phyloP scores from a whole-genome alignment of 371 early-diverging fungal genomes.

The Funneliformis caledonium region DNA sequence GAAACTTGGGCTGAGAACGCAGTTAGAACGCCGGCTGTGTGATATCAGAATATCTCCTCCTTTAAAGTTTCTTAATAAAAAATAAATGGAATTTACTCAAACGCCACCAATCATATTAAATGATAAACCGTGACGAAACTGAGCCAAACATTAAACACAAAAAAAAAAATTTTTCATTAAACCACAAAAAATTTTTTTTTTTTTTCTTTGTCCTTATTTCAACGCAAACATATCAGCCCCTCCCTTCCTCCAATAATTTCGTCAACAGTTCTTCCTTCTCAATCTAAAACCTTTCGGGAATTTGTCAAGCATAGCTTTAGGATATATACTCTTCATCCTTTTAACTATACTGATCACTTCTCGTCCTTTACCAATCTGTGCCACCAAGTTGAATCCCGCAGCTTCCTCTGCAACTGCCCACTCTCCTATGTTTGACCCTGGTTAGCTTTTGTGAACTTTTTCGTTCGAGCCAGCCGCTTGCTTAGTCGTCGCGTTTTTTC shows the following conservation, averaged over 20 bases:
- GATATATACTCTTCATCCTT: background rate
- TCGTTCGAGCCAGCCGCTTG: conserved; percentile 35
- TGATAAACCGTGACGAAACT: background rate
- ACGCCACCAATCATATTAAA: conserved; percentile 12
- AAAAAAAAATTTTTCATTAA: background rate
- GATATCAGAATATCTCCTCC: background rate
- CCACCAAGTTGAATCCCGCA: conserved; percentile 36
- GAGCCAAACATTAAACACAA: background rate
- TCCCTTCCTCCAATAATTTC: background rate
- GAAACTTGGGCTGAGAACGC: background rate
- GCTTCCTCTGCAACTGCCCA: conserved; percentile 31
- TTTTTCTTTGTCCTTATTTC: conserved; percentile 7
- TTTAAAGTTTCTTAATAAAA: background rate
- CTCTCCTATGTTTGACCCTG: conserved; percentile 39
- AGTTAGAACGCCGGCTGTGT: background rate
- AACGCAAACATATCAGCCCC: background rate
- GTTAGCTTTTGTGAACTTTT: conserved; percentile 37
- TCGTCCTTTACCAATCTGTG: conserved; percentile 26
- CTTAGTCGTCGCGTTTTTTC: conserved; percentile 21
- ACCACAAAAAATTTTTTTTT: background rate
- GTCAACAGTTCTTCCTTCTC: background rate
- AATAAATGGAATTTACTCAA: background rate
- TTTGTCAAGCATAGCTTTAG: background rate
- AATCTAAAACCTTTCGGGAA: background rate
- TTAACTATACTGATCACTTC: conserved; percentile 18